Base-by-base conservation (phyloP, 2,329 filamentous ascomycete genomes). In the Metarhizium robertsii region DNA sequence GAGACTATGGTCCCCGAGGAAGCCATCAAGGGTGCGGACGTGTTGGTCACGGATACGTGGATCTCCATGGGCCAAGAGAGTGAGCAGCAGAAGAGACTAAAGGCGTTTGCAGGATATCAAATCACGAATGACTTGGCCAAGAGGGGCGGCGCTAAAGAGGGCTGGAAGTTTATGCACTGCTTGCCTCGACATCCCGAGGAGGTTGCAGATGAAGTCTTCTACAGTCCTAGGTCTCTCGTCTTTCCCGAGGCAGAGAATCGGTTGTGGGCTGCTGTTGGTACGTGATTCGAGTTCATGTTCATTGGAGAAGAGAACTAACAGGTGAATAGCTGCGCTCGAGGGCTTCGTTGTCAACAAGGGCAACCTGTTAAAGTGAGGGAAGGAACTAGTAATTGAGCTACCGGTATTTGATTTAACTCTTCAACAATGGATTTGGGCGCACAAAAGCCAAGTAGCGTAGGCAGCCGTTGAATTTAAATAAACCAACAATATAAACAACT, bases 101-200 rank as follows among this genome's bases (percentile, higher is more conserved):
- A 86, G 66, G 90, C 85, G 2, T 99, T 99, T 69, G 49, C 81
- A 34, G 92, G 92, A 14, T 99, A 92, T 73, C 92, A 96, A 69
- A 88, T 99, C 66, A 96, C 92, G 2, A 81, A 85, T 50, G 88
- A 94, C 47, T 77, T 99, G 62, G 92, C 91, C 2, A 81, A 86
- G 71, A 80, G 85, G 52, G 92, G 91, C 47, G 92, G 90, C 20
- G 94, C 94, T 46, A 95, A 94, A 70, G 78, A 87, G 14, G 81
- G 81, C 60, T 99, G 94, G 94, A 91, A 90, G 72, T 99, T 99
- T 70, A 96, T 99, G 94, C 94, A 99, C 76, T 99, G 94, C 70
- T 73, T 99, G 57, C 94, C 94, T 14, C 83, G 94, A 59, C 92
- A 99, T 68, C 82, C 83, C 0, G 92, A 99, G 71, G 94, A 99